Evolutionary conservation across 257 asterid genomes (phyloP).

Genomic region (Lycium barbarum): DNA sequence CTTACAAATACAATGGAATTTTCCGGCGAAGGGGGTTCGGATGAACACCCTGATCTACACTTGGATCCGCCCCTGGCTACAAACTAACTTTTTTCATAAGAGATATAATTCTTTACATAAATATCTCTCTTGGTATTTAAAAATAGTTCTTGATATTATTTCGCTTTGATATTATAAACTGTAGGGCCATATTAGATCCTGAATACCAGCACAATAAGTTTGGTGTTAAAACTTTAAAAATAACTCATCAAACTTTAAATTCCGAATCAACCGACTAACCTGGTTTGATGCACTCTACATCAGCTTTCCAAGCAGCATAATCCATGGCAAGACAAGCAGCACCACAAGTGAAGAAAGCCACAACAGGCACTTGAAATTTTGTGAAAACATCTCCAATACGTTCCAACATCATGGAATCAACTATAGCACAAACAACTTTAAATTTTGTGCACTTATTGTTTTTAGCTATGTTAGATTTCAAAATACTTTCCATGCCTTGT

Average conservation of each 20-base stretch:
- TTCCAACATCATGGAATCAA: slow-evolving; percentile 76
- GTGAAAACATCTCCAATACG: slow-evolving; percentile 62
- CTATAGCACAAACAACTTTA: slow-evolving; percentile 59
- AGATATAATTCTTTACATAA: too few relatives aligned
- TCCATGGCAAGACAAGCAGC: slow-evolving; percentile 72
- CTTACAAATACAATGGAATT: too few relatives aligned
- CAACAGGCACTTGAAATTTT: slow-evolving; percentile 52
- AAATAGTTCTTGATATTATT: too few relatives aligned
- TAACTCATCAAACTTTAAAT: background rate
- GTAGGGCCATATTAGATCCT: too few relatives aligned
- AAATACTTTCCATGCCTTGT: slow-evolving; percentile 53
- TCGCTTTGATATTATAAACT: too few relatives aligned
- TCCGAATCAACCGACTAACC: background rate
- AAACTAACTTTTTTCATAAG: too few relatives aligned
- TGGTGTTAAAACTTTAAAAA: background rate
- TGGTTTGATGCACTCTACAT: slow-evolving; percentile 46
- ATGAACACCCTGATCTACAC: too few relatives aligned
- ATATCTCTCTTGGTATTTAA: too few relatives aligned
- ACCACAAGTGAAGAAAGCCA: slow-evolving; percentile 65
- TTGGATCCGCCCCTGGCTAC: too few relatives aligned
- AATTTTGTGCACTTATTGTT: slow-evolving; percentile 30
- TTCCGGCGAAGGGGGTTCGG: too few relatives aligned
- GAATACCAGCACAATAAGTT: too few relatives aligned
- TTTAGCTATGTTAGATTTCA: slow-evolving; percentile 38
- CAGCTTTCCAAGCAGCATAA: slow-evolving; percentile 64